Base-by-base conservation (phyloP, 306 rosid species). In the Notholithocarpus densiflorus region DNA sequence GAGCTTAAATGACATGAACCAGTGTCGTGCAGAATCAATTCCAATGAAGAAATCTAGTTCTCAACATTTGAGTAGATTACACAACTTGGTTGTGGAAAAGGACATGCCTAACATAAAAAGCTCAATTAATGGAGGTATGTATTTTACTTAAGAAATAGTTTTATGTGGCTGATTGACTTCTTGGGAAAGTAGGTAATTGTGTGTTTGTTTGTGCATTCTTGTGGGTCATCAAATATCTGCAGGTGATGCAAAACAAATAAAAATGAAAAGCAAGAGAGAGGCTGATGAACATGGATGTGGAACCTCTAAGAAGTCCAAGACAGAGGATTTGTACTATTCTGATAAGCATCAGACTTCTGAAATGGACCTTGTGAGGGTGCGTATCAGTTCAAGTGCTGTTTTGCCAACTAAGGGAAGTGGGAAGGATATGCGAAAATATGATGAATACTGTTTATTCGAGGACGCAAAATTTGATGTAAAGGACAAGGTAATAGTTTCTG, bases 231-330 rank as follows among this genome's bases (percentile, higher is more conserved):
- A 24, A 40, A n/a, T 73, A n/a, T 65, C 31, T 80, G 80, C 86
- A 90, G 95, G 85, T 78, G 82, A 85, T 74, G 79, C 64, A 56
- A 84, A 76, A 75, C 85, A 61, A 82, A 75, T 84, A 74, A 85
- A 84, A 81, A 74, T 87, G 86, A 88, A 86, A 84, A 75, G 82
- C 31, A 88, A 85, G 83, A 74, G 68, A 71, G 89, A 82, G 56
- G 83, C 82, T 73, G 93, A 88, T 76, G 90, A 88, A 72, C 69
- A 37, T 77, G 83, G 74, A 61, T 37, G 29, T 65, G 87, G 88
- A 82, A 68, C 78, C 76, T 79, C 77, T 19, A 89, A 87, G 88
- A 89, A 80, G 70, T 80, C 76, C 15, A 93, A 77, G 91, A 77
- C 85, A 17, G 88, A 74, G 65, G 83, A 75, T 77, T 53, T 61